Evolutionary conservation across 306 rosid genomes (phyloP).

Genomic region (Ormosia emarginata): DNA sequence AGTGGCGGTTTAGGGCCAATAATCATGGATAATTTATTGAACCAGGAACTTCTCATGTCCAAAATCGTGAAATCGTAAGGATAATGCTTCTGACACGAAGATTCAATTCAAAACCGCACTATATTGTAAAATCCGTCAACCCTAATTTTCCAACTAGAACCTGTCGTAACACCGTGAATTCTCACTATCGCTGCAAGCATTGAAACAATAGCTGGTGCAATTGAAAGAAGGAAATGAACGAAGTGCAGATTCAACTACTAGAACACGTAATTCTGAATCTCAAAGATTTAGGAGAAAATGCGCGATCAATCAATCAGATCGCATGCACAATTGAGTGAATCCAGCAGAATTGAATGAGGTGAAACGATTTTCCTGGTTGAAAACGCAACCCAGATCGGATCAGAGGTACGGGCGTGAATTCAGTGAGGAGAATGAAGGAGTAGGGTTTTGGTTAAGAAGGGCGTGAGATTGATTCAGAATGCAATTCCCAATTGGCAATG

Average conservation of each 20-base stretch:
- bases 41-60: conserved; percentile 95
- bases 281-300: neutral
- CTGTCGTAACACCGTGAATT: conserved; percentile 47
- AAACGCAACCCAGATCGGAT: conserved; percentile 43
- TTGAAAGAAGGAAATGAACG: neutral
- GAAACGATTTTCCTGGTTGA: neutral
- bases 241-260: conserved; percentile 4
- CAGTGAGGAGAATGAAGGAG: conserved; percentile 2
- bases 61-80: conserved; percentile 14
- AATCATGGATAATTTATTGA: conserved; percentile 56
- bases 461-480: conserved; percentile 60
- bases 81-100: neutral
- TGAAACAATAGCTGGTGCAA: conserved; percentile 32
- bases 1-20: conserved; percentile 71
- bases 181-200: conserved; percentile 39
- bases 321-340: conserved; percentile 42
- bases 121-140: conserved; percentile 30
- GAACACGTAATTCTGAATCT: conserved; percentile 23
- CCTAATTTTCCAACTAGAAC: conserved; percentile 49
- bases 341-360: neutral
- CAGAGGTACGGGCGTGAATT: conserved; percentile 22
- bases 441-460: conserved; percentile 54
- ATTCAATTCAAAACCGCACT: conserved; percentile 28
- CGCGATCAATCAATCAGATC: conserved; percentile 33
- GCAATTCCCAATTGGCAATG: conserved; percentile 5